Evolutionary conservation across 352 stramenopile species (phyloP), one percentile per base, ranked within the genome.

Genomic region (Phytophthora citricola): DNA sequence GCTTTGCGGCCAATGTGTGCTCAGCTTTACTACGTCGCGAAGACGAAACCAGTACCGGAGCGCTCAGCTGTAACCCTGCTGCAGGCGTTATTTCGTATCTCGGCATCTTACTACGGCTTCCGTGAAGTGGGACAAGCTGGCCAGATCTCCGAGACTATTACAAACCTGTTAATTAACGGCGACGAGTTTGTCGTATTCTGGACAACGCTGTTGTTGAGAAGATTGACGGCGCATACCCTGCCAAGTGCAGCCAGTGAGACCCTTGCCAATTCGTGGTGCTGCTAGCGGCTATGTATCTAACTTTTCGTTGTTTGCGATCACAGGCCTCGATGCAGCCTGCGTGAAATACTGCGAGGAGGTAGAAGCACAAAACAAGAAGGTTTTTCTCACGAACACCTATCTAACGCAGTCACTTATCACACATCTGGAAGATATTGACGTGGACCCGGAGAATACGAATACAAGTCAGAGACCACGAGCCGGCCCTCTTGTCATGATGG

Each of bases 401-500:
- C 53, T 94, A 17, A 69, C 86, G 1, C 78, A 89, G 27, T 86
- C 85, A 5, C 75, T 95, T 11, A 70, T 94, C 5, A 73, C 51
- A 2, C 79, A 86, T 26, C 44, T 95, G n/a, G 71, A 85, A 32
- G 72, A 78, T 61, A 79, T 92, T 20, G 74, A 87, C 20, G 63
- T 90, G 26, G 75, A 84, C 41, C 71, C 71, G 7, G 58, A 58
- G 8, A 45, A 49, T 14, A 63, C 57, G n/a, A 70, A 38, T 62
- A 44, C 56, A 7, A 47, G 27, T 51, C 32, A 50, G 3, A 51
- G 47, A 11, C 58, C 48, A 4, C 64, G 29, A 17, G 66, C 45
- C 51, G 87, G 87, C 0, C 85, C 89, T 26, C 79, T 98, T 38
- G 89, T 97, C 38, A 78, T 98, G 50, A 97, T 98, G 88, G 91